Conservation (phyloP, 768 basidiomycete species). For the Tephrocybe sp. region DNA sequence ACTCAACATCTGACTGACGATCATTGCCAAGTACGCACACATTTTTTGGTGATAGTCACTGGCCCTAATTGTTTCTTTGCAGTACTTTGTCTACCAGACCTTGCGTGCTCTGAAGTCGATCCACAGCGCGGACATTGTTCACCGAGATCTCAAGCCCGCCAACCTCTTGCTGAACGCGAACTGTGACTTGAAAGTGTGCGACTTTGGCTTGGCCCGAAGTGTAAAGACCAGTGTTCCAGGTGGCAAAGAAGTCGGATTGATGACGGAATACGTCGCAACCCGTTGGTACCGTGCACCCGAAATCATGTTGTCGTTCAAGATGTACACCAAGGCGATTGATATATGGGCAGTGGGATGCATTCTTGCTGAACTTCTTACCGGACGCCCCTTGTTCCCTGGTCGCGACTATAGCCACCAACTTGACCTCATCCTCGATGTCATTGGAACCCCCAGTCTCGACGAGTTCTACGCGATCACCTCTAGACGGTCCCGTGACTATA, state of each 20-base stretch:
- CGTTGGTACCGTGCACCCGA: slow-evolving; percentile 99
- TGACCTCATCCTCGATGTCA: slow-evolving; percentile 91
- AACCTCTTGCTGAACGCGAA: slow-evolving; percentile 96
- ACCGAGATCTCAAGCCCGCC: slow-evolving; percentile 95
- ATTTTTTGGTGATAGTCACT: neutral
- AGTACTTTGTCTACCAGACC: slow-evolving; percentile 93
- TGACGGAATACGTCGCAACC: slow-evolving; percentile 98
- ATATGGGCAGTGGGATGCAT: slow-evolving; percentile 89
- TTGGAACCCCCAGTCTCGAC: slow-evolving; percentile 95
- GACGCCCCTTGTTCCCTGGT: slow-evolving; percentile 95
- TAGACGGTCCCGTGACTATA: slow-evolving; percentile 89
- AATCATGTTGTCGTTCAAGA: slow-evolving; percentile 99
- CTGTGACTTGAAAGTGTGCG: slow-evolving; percentile 93
- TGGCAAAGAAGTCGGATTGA: slow-evolving; percentile 82
- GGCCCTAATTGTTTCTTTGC: slow-evolving; percentile 29
- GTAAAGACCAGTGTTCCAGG: slow-evolving; percentile 83
- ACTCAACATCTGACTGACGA: slow-evolving; percentile 91
- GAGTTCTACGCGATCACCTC: slow-evolving; percentile 98
- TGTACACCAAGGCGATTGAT: slow-evolving; percentile 96
- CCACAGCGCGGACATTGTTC: slow-evolving; percentile 94
- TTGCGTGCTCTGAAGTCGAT: slow-evolving; percentile 94
- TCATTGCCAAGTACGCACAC: slow-evolving; percentile 66
- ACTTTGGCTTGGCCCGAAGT: slow-evolving; percentile 91
- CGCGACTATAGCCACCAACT: slow-evolving; percentile 97
- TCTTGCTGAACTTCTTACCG: slow-evolving; percentile 92